A percentile compares a stretch with the other conserved stretches of the same genome.
These are phyloP conservation scores for Blepharisma japonicum DNA, from an alignment of 73 alveolate species.

Conservation along the genomic window DNA sequence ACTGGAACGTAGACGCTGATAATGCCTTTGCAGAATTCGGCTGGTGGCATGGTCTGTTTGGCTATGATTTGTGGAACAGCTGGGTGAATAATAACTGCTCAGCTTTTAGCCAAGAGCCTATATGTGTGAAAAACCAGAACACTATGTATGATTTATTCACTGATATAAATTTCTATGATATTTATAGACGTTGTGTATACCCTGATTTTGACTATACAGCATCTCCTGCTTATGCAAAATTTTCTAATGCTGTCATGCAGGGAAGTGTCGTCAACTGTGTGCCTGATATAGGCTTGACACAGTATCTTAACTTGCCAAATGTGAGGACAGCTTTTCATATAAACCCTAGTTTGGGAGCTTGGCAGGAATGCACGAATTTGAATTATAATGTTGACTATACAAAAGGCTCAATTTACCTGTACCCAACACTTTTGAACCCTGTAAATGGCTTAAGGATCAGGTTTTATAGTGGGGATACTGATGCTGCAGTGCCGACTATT, in stretches of 20 bases:
- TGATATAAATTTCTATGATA: constrained; percentile 54
- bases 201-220: constrained; percentile 31
- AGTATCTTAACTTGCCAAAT: no score
- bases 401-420: constrained; percentile 44
- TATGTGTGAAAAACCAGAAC: constrained; percentile 35
- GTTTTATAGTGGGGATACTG: constrained; percentile 76
- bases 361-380: neutral
- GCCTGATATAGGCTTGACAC: no score
- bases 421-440: constrained; percentile 38
- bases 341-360: neutral
- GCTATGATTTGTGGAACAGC: neutral
- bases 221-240: neutral
- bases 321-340: no score
- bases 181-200: constrained; percentile 46
- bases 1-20: neutral
- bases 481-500: constrained; percentile 78
- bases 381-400: neutral
- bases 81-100: constrained; percentile 22
- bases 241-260: neutral
- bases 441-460: constrained; percentile 32
- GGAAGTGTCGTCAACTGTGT: no score
- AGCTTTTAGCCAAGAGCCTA: neutral
- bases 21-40: constrained; percentile 1
- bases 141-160: constrained; percentile 22
- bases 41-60: constrained; percentile 5